Evolutionary conservation across 768 basidiomycete genomes (phyloP), one percentile per base, ranked within the genome.

Genomic region (Naganishia antarctica): DNA sequence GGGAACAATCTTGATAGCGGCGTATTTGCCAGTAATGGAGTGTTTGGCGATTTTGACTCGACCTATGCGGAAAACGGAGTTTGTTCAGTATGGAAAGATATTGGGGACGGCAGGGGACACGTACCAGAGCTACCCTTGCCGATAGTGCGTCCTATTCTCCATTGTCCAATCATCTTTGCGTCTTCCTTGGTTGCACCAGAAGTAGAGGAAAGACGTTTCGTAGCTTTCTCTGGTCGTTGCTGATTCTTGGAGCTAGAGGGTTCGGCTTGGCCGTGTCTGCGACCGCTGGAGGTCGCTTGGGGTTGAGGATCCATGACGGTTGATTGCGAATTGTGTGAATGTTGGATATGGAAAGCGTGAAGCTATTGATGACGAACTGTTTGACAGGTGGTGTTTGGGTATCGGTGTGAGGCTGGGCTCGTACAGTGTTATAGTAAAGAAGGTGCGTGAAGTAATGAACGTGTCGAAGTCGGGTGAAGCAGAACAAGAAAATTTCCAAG

Each of bases 1-100:
- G 46, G 87, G 86, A 31, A 98, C 87, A 69, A 94, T 96, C 81
- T 98, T 98, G 76, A 96, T 85, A 9, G 93, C 93, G 40, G 92
- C 91, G 71, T 88, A 87, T 78, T 91, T 86, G 29, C 88, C 90
- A 0, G 90, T 90, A 74, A 84, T 87, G n/a, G 85, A 83, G 76
- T 93, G 89, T 67, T 90, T 83, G 41, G 90, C 91, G 68, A 96
- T 86, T 60, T 89, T 84, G 18, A 98, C 93, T 61, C 89, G 89
- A 60, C 93, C 93, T 96, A 46, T 37, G 32, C 26, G 25, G 49
- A 60, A 26, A 29, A 31, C 25, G 61, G 46, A 64, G 23, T 23
- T 32, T 62, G 21, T 29, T 32, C 26, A 49, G 37, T 46, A 11
- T 12, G 13, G 43, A 46, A n/a, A 45, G 59, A 58, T 25, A 21